Conservation (phyloP, 768 basidiomycete genomes). For the Amanita muscaria region DNA sequence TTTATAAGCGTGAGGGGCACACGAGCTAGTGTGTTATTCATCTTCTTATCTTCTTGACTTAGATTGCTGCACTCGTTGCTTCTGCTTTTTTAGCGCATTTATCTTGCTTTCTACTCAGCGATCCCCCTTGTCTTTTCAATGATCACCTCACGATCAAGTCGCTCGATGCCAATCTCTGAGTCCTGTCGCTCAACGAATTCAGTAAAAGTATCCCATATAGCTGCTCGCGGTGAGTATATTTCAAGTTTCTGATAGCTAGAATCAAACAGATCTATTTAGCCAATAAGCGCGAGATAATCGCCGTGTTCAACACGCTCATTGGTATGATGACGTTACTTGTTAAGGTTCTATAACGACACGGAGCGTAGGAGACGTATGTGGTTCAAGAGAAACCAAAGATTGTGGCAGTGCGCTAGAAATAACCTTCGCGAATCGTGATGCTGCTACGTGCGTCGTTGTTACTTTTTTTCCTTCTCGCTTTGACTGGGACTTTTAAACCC, state of each 20-base stretch:
- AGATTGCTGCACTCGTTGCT: slow-evolving; percentile 7
- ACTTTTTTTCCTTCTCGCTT: no score
- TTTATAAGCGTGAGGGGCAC: neutral
- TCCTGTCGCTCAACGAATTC: slow-evolving; percentile 32
- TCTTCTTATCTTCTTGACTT: slow-evolving; percentile 5
- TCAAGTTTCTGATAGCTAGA: neutral
- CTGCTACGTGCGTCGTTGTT: slow-evolving; percentile 36
- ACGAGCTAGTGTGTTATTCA: no score
- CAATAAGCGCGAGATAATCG: slow-evolving; percentile 36
- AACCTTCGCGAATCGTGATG: slow-evolving; percentile 43
- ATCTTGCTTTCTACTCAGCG: slow-evolving; percentile 15
- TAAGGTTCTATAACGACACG: neutral
- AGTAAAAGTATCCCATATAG: slow-evolving; percentile 42
- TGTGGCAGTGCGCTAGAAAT: slow-evolving; percentile 36
- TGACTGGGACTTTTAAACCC: neutral
- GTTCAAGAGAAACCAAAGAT: slow-evolving; percentile 33
- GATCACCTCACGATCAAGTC: slow-evolving; percentile 3
- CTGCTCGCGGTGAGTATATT: slow-evolving; percentile 26
- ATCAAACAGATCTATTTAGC: neutral
- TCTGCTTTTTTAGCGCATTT: slow-evolving; percentile 8
- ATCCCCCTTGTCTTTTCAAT: slow-evolving; percentile 9
- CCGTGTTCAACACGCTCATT: slow-evolving; percentile 49
- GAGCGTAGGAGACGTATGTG: slow-evolving; percentile 41
- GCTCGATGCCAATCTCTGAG: slow-evolving; percentile 17
- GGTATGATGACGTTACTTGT: slow-evolving; percentile 25